Percentiles rank a stretch among this genome's conserved stretches.
These are phyloP conservation scores for Calendula officinalis DNA, from an alignment of 129 eudicot species.

Conservation along the genomic window DNA sequence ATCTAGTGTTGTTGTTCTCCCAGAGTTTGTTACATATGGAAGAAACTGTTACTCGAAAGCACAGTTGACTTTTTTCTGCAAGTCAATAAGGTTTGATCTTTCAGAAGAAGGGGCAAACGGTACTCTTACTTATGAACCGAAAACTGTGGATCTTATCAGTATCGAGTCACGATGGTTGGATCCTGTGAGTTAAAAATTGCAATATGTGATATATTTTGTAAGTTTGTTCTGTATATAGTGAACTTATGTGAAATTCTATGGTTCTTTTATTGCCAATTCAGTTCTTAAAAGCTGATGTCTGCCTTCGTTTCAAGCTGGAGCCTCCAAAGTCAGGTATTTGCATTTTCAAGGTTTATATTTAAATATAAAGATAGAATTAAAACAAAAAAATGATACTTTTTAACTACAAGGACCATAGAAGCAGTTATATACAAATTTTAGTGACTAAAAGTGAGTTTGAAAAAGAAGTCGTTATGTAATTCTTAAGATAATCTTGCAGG, in stretches of 20 bases:
- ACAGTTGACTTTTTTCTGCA: constrained; percentile 40
- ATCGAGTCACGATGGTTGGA: constrained; percentile 49
- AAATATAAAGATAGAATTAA: background rate
- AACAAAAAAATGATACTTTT: too few relatives aligned
- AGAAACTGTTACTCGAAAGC: constrained; percentile 29
- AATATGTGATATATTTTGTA: background rate
- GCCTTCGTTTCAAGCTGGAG: constrained; percentile 40
- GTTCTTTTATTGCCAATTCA: constrained; percentile 16
- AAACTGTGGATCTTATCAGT: constrained; percentile 45
- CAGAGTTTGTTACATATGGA: constrained; percentile 34
- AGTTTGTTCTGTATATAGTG: background rate
- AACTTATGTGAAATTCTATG: constrained; percentile 4
- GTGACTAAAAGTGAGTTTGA: background rate
- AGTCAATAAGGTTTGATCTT: constrained; percentile 40
- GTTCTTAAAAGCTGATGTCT: constrained; percentile 38
- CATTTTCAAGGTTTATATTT: constrained; percentile 9
- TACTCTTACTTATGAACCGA: constrained; percentile 38
- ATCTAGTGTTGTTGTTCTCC: constrained; percentile 41
- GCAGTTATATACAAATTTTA: too few relatives aligned
- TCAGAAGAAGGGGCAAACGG: constrained; percentile 26
- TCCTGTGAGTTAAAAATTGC: constrained; percentile 38
- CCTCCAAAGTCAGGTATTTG: constrained; percentile 45
- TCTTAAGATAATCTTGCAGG: constrained; percentile 40
- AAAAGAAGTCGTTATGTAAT: constrained; percentile 11
- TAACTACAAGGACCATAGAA: too few relatives aligned